Base-by-base conservation (phyloP, 1,284 basidiomycete species). In the Salmacisia buchloeana region DNA sequence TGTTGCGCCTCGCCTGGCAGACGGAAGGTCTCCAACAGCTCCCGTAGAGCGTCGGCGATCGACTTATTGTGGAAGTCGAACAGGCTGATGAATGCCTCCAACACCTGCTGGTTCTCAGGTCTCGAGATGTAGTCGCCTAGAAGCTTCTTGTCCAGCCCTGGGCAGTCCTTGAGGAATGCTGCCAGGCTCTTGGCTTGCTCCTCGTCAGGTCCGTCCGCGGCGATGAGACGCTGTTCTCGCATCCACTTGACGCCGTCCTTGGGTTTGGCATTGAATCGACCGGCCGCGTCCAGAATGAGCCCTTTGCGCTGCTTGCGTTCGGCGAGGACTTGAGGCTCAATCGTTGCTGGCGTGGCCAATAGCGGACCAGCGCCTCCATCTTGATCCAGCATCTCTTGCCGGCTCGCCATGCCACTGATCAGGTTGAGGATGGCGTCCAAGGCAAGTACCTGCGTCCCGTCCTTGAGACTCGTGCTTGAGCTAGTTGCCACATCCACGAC, bases 1-100 rank as follows among this genome's bases (percentile, higher is more conserved):
- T 97, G 96, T 78, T 97, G 93, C 12, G 92, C 81, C 80, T 99
- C 96, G 62, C 96, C 96, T 0, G 96, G 96, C 52, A 99, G 83
- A 61, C 96, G 86, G 84, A 99, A 97, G 4, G 89, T 85, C 80
- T 98, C 96, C 5, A 98, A 84, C 68, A 98, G 82, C 78, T 97
- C 93, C 39, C 96, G 86, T 86, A 99, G 87, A 2, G 93, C 94
- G 68, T 99, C 94, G 13, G 92, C 92, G 67, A 97, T 86, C 10
- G 89, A 86, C 89, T 94, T 94, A 71, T 88, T 85, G 73, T 87
- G 85, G 81, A 97, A 98, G 80, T 97, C 89, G 77, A 97, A 94
- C 36, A 93, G 82, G 18, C 85, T 84, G 72, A 99, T 87, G 81
- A 96, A 98, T 9, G 89, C 90, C 77, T 87, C 90, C 63, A 98